Conservation (phyloP, 202 grass and related monocot genomes). For the Elaeis oleifera region DNA sequence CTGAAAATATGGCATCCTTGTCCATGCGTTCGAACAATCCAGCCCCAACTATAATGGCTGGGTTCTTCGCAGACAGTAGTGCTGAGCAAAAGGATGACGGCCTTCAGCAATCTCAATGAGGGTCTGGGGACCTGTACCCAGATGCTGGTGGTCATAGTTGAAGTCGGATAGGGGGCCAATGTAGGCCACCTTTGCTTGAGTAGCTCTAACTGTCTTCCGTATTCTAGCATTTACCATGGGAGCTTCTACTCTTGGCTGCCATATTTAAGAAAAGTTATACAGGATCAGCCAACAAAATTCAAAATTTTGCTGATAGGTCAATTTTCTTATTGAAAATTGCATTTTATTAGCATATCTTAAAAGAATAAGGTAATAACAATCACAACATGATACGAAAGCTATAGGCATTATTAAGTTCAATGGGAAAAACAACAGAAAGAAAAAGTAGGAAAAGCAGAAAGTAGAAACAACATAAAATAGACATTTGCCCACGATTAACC, state of each 20-base stretch:
- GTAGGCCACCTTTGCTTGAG: conserved; percentile 84
- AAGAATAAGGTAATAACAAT: too few species aligned
- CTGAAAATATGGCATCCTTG: conserved; percentile 59
- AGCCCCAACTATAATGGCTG: conserved; percentile 79
- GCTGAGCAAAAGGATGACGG: conserved; percentile 63
- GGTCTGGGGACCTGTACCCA: conserved; percentile 68
- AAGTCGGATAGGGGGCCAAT: conserved; percentile 78
- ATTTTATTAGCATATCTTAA: too few species aligned
- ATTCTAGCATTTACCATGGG: conserved; percentile 97
- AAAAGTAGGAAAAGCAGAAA: too few species aligned
- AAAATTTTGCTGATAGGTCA: too few species aligned
- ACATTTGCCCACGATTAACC: too few species aligned
- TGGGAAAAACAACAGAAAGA: too few species aligned
- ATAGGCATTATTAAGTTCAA: too few species aligned
- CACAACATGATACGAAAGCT: too few species aligned
- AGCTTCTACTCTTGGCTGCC: conserved; percentile 92
- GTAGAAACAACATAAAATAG: too few species aligned
- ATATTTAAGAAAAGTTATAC: neutral
- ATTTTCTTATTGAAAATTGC: too few species aligned
- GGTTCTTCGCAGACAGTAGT: conserved; percentile 72
- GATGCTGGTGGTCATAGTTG: conserved; percentile 80
- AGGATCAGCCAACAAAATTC: too few species aligned
- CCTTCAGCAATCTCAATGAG: conserved; percentile 80
- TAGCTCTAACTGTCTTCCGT: conserved; percentile 69
- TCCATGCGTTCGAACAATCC: conserved; percentile 79